Conservation (phyloP, 129 eudicot species). For the Flaveria linearis region DNA sequence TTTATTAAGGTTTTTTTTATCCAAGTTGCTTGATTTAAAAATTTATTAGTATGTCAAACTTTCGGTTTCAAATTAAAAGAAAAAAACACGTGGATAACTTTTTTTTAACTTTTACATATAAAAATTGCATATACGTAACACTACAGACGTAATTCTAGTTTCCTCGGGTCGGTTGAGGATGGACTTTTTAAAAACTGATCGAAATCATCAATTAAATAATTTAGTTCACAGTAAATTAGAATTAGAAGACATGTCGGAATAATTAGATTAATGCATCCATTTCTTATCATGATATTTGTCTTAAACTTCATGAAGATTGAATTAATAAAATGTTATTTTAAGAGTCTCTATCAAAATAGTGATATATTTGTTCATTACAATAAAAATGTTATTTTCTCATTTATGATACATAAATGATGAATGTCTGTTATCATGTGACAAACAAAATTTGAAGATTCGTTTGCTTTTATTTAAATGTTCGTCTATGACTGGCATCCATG, state of each 20-base stretch:
- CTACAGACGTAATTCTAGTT: too few relatives aligned
- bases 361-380: neutral
- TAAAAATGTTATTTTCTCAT: neutral
- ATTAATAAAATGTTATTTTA: neutral
- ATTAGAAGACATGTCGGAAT: neutral
- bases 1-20: neutral
- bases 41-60: neutral
- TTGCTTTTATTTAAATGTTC: neutral
- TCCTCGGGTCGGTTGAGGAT: neutral
- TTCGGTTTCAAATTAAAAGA: neutral
- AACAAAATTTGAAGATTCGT: slow-evolving; percentile 28
- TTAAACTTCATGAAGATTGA: neutral
- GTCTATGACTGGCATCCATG: slow-evolving; percentile 19
- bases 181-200: neutral
- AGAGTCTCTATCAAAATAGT: neutral
- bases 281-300: neutral
- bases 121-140: too few relatives aligned
- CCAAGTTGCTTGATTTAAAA: neutral
- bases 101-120: too few relatives aligned
- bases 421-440: slow-evolving; percentile 12
- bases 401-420: slow-evolving; percentile 12
- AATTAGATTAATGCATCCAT: neutral
- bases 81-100: neutral
- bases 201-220: neutral
- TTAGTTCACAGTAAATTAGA: neutral